Conservation (phyloP, 768 basidiomycete genomes). For the Dioszegia hungarica region DNA sequence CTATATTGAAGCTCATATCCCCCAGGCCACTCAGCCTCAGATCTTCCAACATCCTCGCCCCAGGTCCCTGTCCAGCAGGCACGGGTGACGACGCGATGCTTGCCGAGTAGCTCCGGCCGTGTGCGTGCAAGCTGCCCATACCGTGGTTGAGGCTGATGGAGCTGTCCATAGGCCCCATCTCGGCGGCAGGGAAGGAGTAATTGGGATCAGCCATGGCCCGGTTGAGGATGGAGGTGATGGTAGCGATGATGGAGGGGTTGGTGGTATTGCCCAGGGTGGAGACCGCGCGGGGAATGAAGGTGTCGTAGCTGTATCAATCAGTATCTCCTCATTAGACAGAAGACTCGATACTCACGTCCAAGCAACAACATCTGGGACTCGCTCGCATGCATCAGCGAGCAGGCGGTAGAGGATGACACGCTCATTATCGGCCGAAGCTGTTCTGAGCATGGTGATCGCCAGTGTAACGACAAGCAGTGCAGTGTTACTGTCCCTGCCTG, state of each 20-base stretch:
- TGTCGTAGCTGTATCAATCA: constrained; percentile 27
- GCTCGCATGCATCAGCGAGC: constrained; percentile 63
- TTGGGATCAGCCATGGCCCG: constrained; percentile 26
- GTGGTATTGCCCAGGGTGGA: constrained; percentile 28
- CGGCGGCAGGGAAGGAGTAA: constrained; percentile 21
- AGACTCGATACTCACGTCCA: constrained; percentile 61
- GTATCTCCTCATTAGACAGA: background rate
- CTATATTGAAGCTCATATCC: constrained; percentile 28
- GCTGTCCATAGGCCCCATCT: background rate
- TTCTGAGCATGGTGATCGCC: constrained; percentile 66
- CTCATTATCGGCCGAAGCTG: constrained; percentile 72
- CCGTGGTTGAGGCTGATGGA: constrained; percentile 1
- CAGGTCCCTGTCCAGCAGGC: constrained; percentile 1
- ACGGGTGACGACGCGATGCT: constrained; percentile 17
- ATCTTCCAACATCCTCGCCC: constrained; percentile 31
- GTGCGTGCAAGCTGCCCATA: constrained; percentile 6
- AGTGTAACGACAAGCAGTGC: constrained; percentile 74
- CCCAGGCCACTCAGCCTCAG: constrained; percentile 39
- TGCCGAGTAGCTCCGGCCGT: constrained; percentile 15
- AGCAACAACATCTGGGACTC: constrained; percentile 67
- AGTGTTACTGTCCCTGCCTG: constrained; percentile 55
- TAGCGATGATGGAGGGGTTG: constrained; percentile 19
- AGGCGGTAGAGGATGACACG: constrained; percentile 73
- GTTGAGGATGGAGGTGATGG: constrained; percentile 27
- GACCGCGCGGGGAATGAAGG: constrained; percentile 30